Evolutionary conservation across 768 basidiomycete species (phyloP), one percentile per base, ranked within the genome.

Genomic region (Lenzites betulinus): DNA sequence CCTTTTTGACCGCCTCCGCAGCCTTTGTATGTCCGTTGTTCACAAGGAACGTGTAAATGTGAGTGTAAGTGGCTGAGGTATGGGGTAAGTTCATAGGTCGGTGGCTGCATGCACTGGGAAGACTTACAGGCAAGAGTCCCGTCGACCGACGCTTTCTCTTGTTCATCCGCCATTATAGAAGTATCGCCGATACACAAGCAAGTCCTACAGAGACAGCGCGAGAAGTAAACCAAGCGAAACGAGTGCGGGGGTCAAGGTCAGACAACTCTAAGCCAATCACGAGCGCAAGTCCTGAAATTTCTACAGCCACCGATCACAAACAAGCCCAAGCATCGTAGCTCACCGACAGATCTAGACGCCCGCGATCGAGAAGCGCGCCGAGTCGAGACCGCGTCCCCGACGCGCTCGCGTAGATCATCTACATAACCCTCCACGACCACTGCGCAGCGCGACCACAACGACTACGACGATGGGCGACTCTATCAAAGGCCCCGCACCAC

Each of bases 401-500:
- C 20, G 47, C 41, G 18, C 46, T 42, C 56, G 56, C 47, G 39
- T 58, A 50, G 56, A 50, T 50, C 48, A 18, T 23, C 15, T 35
- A 44, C 41, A 28, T 7, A 20, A 58, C 28, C 23, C 23, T n/a
- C n/a, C n/a, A n/a, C 23, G 26, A 28, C 28, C 30, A 35, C n/a
- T 5, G 30, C 30, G 6, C 11, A 33, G 6, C 6, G 11, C 30
- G 30, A 33, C 30, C 46, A 35, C 51, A 28, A 41, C 48, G 9
- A 20, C 38, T 42, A 61, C 62, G 46, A 71, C 68, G 63, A 71
- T 68, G 65, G 52, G 51, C 50, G 62, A 63, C 48, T 67, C 87
- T 66, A 87, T 96, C 83, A 96, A 96, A 78, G 91, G 92, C 41
- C 82, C 87, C 51, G 77, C 82, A 16, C 79, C 83, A 48, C 81